Evolutionary conservation across 768 basidiomycete species (phyloP).

Genomic region (Plicaturopsis crispa): DNA sequence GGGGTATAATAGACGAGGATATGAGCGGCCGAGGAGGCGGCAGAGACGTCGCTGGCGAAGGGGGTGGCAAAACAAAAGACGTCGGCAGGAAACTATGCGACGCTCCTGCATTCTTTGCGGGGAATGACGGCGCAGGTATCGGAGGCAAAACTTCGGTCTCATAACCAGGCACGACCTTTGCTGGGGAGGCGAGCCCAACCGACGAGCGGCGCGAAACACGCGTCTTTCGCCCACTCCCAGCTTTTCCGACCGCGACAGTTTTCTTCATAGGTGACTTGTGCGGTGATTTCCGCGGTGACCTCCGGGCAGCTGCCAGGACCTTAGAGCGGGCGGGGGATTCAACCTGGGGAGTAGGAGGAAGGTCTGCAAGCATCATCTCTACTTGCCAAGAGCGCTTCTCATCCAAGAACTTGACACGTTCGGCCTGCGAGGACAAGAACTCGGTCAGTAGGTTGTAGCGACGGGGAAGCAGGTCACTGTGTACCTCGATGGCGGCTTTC

Average conservation of each 20-base stretch:
- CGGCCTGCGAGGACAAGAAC: slow-evolving; percentile 39
- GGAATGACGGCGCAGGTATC: slow-evolving; percentile 16
- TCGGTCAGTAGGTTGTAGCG: neutral
- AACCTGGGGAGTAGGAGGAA: slow-evolving; percentile 35
- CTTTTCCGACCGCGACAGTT: slow-evolving; percentile 39
- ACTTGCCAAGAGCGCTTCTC: slow-evolving; percentile 73
- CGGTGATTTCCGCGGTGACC: slow-evolving; percentile 18
- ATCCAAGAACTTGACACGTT: slow-evolving; percentile 52
- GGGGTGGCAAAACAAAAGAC: slow-evolving; percentile 73
- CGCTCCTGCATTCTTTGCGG: slow-evolving; percentile 8
- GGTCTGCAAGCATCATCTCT: slow-evolving; percentile 51
- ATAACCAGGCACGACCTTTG: slow-evolving; percentile 32
- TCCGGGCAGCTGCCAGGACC: neutral
- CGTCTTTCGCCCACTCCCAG: slow-evolving; percentile 34
- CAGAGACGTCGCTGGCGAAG: slow-evolving; percentile 61
- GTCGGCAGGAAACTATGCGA: slow-evolving; percentile 51
- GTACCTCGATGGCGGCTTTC: slow-evolving; percentile 61
- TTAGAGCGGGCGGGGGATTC: slow-evolving; percentile 15
- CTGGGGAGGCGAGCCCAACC: slow-evolving; percentile 20
- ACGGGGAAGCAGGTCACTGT: slow-evolving; percentile 5
- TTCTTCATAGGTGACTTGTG: slow-evolving; percentile 37
- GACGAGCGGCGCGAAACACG: slow-evolving; percentile 33
- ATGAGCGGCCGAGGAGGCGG: slow-evolving; percentile 40
- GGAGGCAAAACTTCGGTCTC: slow-evolving; percentile 46
- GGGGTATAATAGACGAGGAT: slow-evolving; percentile 13